These are phyloP conservation scores for Penicillium verrucosum DNA, from an alignment of 2,329 filamentous ascomycete species.

Conservation along the genomic window DNA sequence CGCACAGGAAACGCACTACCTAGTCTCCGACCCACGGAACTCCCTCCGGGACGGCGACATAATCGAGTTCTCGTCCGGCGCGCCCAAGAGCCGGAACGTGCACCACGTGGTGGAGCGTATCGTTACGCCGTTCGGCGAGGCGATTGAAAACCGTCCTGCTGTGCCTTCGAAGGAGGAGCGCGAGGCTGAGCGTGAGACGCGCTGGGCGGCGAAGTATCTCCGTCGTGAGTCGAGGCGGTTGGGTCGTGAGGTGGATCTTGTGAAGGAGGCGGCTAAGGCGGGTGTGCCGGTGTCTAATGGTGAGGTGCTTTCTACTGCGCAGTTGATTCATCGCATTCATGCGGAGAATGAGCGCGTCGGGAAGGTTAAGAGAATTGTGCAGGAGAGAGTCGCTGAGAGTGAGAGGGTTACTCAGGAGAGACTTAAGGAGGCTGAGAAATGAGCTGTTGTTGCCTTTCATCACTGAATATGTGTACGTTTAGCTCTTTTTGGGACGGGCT, in stretches of 20 bases:
- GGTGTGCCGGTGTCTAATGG: conserved; percentile 12
- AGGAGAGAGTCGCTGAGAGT: conserved; percentile 19
- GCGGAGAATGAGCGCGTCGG: conserved; percentile 20
- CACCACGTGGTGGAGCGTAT: conserved; percentile 44
- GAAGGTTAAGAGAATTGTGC: conserved; percentile 27
- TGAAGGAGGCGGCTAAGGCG: conserved; percentile 23
- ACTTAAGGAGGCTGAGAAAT: neutral
- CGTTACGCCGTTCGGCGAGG: conserved; percentile 39
- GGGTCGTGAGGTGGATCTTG: conserved; percentile 18
- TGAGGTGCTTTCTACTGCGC: conserved; percentile 14
- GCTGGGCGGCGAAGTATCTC: conserved; percentile 33
- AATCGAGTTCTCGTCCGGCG: conserved; percentile 44
- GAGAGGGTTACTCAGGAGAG: neutral
- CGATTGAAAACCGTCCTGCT: conserved; percentile 36
- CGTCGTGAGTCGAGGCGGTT: conserved; percentile 28
- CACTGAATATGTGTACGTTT: neutral
- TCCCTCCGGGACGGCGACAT: conserved; percentile 45
- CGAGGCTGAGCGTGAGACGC: conserved; percentile 29
- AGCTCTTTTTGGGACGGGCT: neutral
- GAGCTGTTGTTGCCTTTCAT: neutral
- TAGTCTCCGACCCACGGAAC: conserved; percentile 41
- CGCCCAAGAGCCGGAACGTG: conserved; percentile 38
- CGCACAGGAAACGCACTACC: conserved; percentile 32
- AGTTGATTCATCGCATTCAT: conserved; percentile 29
- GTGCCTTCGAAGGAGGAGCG: conserved; percentile 38